Conservation (phyloP, 208 protist species). For the Lotmaria passim region DNA sequence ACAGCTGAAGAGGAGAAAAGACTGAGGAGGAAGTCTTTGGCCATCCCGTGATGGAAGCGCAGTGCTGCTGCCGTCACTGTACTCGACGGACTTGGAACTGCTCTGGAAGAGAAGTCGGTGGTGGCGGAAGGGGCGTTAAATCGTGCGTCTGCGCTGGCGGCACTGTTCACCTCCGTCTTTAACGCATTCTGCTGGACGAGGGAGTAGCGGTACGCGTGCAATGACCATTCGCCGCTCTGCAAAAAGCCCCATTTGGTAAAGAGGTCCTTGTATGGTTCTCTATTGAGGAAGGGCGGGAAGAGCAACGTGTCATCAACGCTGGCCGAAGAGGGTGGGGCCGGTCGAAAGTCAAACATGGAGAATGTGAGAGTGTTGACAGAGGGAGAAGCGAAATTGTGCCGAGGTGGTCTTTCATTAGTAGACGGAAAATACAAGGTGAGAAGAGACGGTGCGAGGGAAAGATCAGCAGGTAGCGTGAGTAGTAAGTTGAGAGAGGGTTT, state of each 20-base stretch:
- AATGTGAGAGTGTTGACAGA: background rate
- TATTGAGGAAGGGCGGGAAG: slow-evolving; percentile 6
- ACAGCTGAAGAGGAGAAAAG: slow-evolving; percentile 38
- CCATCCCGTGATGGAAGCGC: slow-evolving; percentile 60
- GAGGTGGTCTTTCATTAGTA: too few relatives aligned
- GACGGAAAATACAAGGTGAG: too few relatives aligned
- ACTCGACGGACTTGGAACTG: background rate
- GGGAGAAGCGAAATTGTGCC: too few relatives aligned
- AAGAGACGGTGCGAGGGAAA: too few relatives aligned
- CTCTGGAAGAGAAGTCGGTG: background rate
- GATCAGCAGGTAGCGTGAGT: too few relatives aligned
- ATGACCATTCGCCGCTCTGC: slow-evolving; percentile 7
- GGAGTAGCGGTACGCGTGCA: slow-evolving; percentile 21
- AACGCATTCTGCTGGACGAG: background rate
- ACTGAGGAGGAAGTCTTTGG: slow-evolving; percentile 37
- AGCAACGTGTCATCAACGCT: background rate
- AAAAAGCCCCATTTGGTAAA: slow-evolving; percentile 40
- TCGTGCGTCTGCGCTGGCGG: background rate
- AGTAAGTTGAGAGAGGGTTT: too few relatives aligned
- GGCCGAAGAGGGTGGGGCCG: background rate
- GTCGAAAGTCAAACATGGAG: slow-evolving; percentile 20
- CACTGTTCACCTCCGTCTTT: background rate
- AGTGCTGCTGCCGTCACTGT: slow-evolving; percentile 24
- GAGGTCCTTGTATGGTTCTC: slow-evolving; percentile 20
- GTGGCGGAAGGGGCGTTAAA: background rate